A percentile compares a stretch with the other conserved stretches of the same genome.
Evolutionary conservation across 306 rosid genomes (phyloP).

Genomic region (Lathyrus tuberosus): DNA sequence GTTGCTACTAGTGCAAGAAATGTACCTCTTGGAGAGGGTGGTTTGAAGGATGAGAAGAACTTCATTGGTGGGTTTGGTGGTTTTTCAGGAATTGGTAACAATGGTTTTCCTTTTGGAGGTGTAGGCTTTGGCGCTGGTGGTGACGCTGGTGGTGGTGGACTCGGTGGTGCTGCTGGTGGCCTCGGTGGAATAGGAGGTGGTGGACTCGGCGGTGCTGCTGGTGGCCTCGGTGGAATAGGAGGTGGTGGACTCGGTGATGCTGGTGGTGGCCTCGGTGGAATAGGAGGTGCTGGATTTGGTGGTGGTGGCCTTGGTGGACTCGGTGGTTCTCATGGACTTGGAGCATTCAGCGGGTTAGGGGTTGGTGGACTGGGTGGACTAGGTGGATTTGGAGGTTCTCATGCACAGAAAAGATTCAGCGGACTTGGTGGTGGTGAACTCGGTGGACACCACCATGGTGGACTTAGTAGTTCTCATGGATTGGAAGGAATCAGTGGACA

Average conservation of each 20-base stretch:
- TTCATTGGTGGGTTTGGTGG: conserved; percentile 48
- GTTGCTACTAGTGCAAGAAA: conserved; percentile 50
- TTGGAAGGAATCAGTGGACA: background rate
- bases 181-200: conserved; percentile 36
- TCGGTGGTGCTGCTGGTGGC: conserved; percentile 17
- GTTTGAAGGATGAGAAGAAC: conserved; percentile 74
- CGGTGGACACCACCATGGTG: background rate
- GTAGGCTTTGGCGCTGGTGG: conserved; percentile 50
- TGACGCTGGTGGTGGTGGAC: conserved; percentile 46
- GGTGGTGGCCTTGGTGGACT: conserved; percentile 48
- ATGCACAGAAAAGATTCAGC: conserved; percentile 23
- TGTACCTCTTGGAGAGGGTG: conserved; percentile 5
- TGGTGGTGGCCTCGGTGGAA: conserved; percentile 19
- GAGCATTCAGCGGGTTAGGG: conserved; percentile 33
- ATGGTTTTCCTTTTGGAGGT: conserved; percentile 71
- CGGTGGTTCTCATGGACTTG: conserved; percentile 20
- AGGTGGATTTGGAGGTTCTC: conserved; percentile 13
- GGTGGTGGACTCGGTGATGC: conserved; percentile 37
- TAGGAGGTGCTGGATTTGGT: conserved; percentile 8
- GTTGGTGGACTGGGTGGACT: conserved; percentile 21
- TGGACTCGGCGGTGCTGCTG: conserved; percentile 24
- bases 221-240: conserved; percentile 31
- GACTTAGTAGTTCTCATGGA: background rate
- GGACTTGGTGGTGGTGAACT: background rate
- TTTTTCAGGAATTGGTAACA: conserved; percentile 57